Base-by-base conservation (phyloP, 2,329 filamentous ascomycete genomes). In the Celoporthe dispersa region DNA sequence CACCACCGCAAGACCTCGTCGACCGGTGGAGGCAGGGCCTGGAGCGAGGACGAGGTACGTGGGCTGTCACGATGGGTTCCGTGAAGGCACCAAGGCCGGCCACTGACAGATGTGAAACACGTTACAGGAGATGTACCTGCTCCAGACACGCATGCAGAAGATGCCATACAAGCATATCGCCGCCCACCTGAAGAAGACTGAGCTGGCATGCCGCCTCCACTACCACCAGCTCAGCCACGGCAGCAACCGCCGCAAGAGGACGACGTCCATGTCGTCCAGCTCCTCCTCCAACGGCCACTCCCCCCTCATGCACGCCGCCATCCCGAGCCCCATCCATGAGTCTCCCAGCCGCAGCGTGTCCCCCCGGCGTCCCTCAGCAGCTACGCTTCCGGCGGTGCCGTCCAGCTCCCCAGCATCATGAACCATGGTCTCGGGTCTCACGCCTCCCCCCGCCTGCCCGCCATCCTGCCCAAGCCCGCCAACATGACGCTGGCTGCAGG, bases 131-230 rank as follows among this genome's bases (percentile, higher is more conserved):
- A 87, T 90, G 70, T 96, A 95, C 79, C 90, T 96, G 68, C 87
- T 96, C 72, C 92, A 94, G 81, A 94, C 92, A 71, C 91, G 93
- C 70, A 88, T 93, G 76, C 92, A 94, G 77, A 95, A 95, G 82
- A 94, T 95, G 90, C 93, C 93, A 0, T 96, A 96, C 82, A 96
- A 95, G 85, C 92, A 95, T 79, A 96, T 96, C 78, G 93, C 93
- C 70, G 88, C 91, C 70, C 91, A 94, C 76, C 84, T 96, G 75
- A 93, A 94, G 82, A 97, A 96, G 85, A 96, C 93, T 0, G 93
- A 96, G 82, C 85, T 96, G 71, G 93, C 93, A 63, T 97, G 93
- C 82, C 92, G 93, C 73, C 87, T 97, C 73, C 93, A 96, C 81
- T 95, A 93, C 79, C 93, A 97, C 77, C 93, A 96, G 78, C 87